Evolutionary conservation across 2,329 filamentous ascomycete genomes (phyloP).

Genomic region (Akanthomyces muscarius): DNA sequence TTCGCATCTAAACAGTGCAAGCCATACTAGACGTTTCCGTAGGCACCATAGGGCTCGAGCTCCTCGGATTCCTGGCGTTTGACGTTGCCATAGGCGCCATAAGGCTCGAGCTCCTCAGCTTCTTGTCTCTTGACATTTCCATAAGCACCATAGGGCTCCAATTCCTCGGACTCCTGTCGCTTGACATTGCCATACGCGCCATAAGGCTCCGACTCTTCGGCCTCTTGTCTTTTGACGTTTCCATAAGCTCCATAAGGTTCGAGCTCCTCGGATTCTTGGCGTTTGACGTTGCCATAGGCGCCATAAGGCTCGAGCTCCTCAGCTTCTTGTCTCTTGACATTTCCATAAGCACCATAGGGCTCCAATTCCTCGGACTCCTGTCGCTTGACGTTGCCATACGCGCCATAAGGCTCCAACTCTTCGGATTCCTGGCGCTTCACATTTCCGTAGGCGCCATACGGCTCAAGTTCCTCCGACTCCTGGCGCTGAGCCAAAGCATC

Average conservation of each 20-base stretch:
- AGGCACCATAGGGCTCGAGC: background rate
- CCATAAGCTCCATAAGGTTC: slow-evolving; percentile 1
- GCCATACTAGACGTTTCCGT: background rate
- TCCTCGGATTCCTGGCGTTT: background rate
- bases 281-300: background rate
- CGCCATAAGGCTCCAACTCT: background rate
- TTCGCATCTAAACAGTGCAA: background rate
- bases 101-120: background rate
- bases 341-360: slow-evolving; percentile 2
- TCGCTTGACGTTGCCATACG: background rate
- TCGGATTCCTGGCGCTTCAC: background rate
- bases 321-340: background rate
- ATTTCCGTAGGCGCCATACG: no score
- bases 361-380: background rate
- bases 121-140: background rate
- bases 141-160: background rate
- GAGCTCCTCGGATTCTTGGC: background rate
- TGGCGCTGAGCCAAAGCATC: background rate
- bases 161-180: background rate
- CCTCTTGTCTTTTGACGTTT: background rate
- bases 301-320: slow-evolving; percentile 1
- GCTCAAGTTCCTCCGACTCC: no score
- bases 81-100: background rate
- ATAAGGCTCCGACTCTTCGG: background rate
- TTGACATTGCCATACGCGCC: background rate